Evolutionary conservation across 2,329 filamentous ascomycete genomes (phyloP).

Genomic region (Fusarium annulatum): DNA sequence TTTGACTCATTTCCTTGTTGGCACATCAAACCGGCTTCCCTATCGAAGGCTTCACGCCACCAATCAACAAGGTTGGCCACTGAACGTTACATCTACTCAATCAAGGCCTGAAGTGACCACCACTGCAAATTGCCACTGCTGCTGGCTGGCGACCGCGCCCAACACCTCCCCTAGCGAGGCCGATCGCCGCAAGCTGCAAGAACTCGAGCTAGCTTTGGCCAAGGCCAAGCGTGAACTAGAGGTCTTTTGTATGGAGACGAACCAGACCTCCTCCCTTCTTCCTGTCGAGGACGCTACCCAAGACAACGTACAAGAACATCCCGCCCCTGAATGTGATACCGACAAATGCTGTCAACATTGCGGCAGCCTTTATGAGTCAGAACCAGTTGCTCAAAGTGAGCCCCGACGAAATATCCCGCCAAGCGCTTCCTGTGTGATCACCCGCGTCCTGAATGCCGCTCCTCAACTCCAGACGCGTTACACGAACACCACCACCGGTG

Average conservation of each 20-base stretch:
- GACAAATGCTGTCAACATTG: too few relatives aligned
- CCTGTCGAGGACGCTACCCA: background rate
- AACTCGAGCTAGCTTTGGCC: background rate
- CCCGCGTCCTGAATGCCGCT: background rate
- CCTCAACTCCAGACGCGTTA: background rate
- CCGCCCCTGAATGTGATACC: too few relatives aligned
- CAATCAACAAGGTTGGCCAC: background rate
- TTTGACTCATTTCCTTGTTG: too few relatives aligned
- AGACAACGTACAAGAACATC: too few relatives aligned
- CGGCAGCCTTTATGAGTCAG: too few relatives aligned
- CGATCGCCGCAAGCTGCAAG: background rate
- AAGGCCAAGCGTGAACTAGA: background rate
- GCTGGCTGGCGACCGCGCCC: background rate
- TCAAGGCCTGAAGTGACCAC: background rate
- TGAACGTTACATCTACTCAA: background rate
- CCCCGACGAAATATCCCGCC: accelerated
- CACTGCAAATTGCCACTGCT: background rate
- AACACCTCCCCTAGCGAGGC: background rate
- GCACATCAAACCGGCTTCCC: too few relatives aligned
- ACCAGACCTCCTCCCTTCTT: background rate
- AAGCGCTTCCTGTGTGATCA: background rate
- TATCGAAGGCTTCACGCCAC: background rate
- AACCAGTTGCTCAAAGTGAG: background rate
- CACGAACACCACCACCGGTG: background rate
- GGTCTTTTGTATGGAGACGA: background rate